These are phyloP conservation scores for Phytophthora rubi DNA, from an alignment of 352 stramenopile genomes.

Conservation along the genomic window DNA sequence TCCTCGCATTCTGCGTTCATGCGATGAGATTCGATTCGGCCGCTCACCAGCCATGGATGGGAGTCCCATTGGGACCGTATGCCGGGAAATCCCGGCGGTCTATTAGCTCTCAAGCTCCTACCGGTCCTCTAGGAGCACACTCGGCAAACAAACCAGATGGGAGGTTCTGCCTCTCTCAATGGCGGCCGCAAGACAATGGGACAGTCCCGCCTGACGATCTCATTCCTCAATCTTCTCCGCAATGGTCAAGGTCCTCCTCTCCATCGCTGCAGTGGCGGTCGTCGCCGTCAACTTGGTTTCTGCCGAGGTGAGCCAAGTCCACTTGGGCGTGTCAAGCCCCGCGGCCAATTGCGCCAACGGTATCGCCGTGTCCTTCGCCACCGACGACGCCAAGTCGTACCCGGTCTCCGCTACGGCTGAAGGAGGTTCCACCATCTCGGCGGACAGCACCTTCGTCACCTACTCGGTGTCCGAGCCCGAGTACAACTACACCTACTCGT, in stretches of 20 bases:
- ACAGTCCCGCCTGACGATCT: slow-evolving; percentile 16
- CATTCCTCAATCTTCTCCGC: slow-evolving; percentile 32
- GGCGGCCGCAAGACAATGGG: slow-evolving; percentile 10
- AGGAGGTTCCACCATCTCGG: slow-evolving; percentile 19
- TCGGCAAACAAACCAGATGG: slow-evolving; percentile 21
- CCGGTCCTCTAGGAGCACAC: no score
- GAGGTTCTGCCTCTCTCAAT: slow-evolving; percentile 11
- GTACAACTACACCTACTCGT: slow-evolving; percentile 62
- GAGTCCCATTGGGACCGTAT: slow-evolving; percentile 8
- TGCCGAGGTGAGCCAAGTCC: slow-evolving; percentile 54
- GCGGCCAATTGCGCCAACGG: slow-evolving; percentile 43
- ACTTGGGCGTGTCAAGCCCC: slow-evolving; percentile 44
- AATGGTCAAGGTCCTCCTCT: slow-evolving; percentile 31
- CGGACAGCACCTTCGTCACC: slow-evolving; percentile 40
- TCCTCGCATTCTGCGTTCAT: background rate
- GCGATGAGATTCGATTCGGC: slow-evolving; percentile 5
- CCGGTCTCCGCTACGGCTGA: slow-evolving; percentile 35
- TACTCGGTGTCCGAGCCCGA: slow-evolving; percentile 46
- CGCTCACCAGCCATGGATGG: slow-evolving; percentile 2
- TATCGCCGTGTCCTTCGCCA: slow-evolving; percentile 52
- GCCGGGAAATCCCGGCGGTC: slow-evolving; percentile 8
- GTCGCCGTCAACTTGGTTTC: slow-evolving; percentile 30
- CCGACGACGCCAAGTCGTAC: slow-evolving; percentile 34
- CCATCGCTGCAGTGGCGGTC: slow-evolving; percentile 14
- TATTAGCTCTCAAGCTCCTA: slow-evolving; percentile 1